These are phyloP conservation scores for Lenwebbia sp. DNA, from an alignment of 345 rosid species.

Conservation along the genomic window DNA sequence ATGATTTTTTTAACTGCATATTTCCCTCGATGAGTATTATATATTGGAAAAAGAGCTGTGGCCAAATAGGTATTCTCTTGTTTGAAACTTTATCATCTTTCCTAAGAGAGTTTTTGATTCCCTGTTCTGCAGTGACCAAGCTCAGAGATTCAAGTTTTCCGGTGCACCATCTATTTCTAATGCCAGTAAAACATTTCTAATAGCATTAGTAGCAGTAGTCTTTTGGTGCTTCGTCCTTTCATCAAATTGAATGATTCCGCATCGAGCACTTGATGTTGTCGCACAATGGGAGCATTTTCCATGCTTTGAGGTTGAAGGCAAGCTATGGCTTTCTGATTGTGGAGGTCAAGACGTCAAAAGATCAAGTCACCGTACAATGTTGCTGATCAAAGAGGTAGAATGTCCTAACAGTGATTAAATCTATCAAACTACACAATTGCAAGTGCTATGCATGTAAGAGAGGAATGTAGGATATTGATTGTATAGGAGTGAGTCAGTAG, in stretches of 20 bases:
- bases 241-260: neutral
- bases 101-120: neutral
- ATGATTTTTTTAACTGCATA: neutral
- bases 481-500: neutral
- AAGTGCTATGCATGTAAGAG: neutral
- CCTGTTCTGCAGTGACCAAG: constrained; percentile 54
- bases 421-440: neutral
- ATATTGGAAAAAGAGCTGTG: neutral
- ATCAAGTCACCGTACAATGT: neutral
- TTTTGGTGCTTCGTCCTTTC: constrained; percentile 18
- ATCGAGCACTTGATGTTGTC: neutral
- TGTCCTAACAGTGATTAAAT: neutral
- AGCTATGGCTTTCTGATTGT: neutral
- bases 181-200: constrained; percentile 17
- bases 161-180: constrained; percentile 13
- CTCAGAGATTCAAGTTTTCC: constrained; percentile 57
- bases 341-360: neutral
- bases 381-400: neutral
- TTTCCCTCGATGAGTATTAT: neutral
- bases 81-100: neutral
- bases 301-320: neutral
- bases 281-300: neutral
- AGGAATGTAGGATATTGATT: neutral
- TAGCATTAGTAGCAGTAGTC: constrained; percentile 13
- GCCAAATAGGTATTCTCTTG: neutral